These are phyloP conservation scores for Penicilliopsis zonata DNA, from an alignment of 495 filamentous ascomycete species.

Conservation along the genomic window DNA sequence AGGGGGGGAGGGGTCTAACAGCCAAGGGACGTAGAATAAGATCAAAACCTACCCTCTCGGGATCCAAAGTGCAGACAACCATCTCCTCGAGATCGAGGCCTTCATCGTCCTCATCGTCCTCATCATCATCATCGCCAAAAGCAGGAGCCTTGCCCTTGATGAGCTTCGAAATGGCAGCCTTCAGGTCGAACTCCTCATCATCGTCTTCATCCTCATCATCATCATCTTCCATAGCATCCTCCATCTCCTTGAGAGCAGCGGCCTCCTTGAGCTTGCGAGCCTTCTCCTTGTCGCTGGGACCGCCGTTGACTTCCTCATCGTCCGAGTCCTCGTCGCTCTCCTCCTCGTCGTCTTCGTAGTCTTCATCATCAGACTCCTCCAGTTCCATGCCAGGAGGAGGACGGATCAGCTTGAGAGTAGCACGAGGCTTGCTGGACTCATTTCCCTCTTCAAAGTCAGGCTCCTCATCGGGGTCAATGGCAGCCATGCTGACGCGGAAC, in stretches of 20 bases:
- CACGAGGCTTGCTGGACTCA: conserved; percentile 52
- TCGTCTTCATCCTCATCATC: conserved; percentile 47
- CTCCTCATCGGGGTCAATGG: conserved; percentile 76
- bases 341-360: conserved; percentile 53
- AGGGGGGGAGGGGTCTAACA: not conserved
- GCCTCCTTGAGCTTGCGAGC: conserved; percentile 68
- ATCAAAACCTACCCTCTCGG: conserved; percentile 50
- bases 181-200: conserved; percentile 44
- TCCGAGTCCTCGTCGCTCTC: conserved; percentile 50
- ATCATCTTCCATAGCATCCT: conserved; percentile 48
- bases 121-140: conserved; percentile 49
- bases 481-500: conserved; percentile 98
- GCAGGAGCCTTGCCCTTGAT: conserved; percentile 79
- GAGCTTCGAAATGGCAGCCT: conserved; percentile 49
- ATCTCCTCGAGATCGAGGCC: conserved; percentile 69
- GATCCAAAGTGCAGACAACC: conserved; percentile 89
- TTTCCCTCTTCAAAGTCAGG: conserved; percentile 52
- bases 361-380: conserved; percentile 44
- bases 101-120: conserved; percentile 51
- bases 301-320: conserved; percentile 68
- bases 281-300: conserved; percentile 81
- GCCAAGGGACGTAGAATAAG: too few relatives aligned
- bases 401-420: conserved; percentile 85
- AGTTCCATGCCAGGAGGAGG: conserved; percentile 40
- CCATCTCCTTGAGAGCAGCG: conserved; percentile 55